Evolutionary conservation across 495 filamentous ascomycete genomes (phyloP).

Genomic region (Parathielavia appendiculata): DNA sequence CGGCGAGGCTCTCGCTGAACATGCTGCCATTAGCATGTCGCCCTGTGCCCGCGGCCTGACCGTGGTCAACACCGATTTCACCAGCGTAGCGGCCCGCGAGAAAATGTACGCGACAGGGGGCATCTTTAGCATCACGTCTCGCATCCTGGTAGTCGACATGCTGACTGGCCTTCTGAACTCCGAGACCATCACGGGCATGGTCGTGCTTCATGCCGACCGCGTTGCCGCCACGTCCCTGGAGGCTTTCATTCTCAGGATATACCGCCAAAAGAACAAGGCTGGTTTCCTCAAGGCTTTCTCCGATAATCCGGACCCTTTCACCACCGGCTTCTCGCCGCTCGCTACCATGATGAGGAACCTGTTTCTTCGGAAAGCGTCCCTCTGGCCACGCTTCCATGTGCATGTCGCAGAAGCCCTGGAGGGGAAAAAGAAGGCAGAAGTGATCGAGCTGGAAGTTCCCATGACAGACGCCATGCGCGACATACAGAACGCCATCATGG

Average conservation of each 20-base stretch:
- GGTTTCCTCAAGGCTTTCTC: slow-evolving; percentile 97
- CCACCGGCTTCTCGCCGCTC: slow-evolving; percentile 81
- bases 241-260: slow-evolving; percentile 92
- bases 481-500: slow-evolving; percentile 90
- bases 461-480: slow-evolving; percentile 93
- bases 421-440: slow-evolving; percentile 88
- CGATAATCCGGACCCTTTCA: slow-evolving; percentile 89
- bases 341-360: slow-evolving; percentile 89
- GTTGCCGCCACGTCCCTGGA: slow-evolving; percentile 84
- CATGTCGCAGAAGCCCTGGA: slow-evolving; percentile 83
- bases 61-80: slow-evolving; percentile 89
- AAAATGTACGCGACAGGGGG: slow-evolving; percentile 86
- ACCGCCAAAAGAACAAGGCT: slow-evolving; percentile 82
- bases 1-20: slow-evolving; percentile 87
- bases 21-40: slow-evolving; percentile 73
- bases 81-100: slow-evolving; percentile 78
- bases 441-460: slow-evolving; percentile 92
- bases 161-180: slow-evolving; percentile 78
- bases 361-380: slow-evolving; percentile 78
- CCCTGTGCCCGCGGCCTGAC: slow-evolving; percentile 78
- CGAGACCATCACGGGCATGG: slow-evolving; percentile 78
- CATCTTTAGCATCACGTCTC: slow-evolving; percentile 92
- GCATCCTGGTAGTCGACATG: slow-evolving; percentile 90
- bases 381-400: slow-evolving; percentile 96
- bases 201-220: slow-evolving; percentile 85